Percentiles rank a stretch among this genome's conserved stretches.
Conservation (phyloP, 2,329 filamentous ascomycete genomes). For the Colletotrichum phormii region DNA sequence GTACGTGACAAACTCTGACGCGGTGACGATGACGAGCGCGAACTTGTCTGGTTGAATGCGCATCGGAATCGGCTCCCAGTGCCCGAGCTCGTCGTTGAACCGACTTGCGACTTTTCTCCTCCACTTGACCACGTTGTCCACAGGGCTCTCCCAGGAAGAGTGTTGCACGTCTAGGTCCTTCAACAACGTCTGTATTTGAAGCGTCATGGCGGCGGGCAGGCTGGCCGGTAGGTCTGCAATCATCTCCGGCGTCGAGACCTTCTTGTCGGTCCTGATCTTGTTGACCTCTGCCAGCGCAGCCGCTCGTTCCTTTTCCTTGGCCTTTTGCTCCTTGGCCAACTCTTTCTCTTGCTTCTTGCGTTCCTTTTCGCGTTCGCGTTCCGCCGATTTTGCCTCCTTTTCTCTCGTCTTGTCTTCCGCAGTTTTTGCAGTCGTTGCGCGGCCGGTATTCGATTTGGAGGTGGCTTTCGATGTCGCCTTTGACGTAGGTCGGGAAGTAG, state of each 20-base stretch:
- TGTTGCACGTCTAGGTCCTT: slow-evolving; percentile 61
- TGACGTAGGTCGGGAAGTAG: slow-evolving; percentile 11
- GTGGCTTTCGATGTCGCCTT: slow-evolving; percentile 9
- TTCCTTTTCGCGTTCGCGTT: slow-evolving; percentile 66
- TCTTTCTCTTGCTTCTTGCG: slow-evolving; percentile 68
- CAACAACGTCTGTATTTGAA: slow-evolving; percentile 63
- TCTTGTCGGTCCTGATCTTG: slow-evolving; percentile 79
- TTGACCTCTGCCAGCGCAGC: slow-evolving; percentile 79
- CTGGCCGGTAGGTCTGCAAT: slow-evolving; percentile 75
- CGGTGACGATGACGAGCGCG: slow-evolving; percentile 70
- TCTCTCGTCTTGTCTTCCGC: slow-evolving; percentile 53
- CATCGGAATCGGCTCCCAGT: slow-evolving; percentile 72
- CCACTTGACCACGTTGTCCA: slow-evolving; percentile 73
- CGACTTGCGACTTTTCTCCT: slow-evolving; percentile 72
- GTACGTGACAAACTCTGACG: slow-evolving; percentile 74
- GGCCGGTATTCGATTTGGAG: slow-evolving; percentile 27
- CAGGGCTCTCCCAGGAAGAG: slow-evolving; percentile 56
- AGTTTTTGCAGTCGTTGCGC: slow-evolving; percentile 43
- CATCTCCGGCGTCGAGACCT: slow-evolving; percentile 80
- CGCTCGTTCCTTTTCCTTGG: slow-evolving; percentile 71
- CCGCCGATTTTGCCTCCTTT: slow-evolving; percentile 57
- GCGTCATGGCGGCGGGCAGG: slow-evolving; percentile 59
- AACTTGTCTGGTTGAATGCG: slow-evolving; percentile 69
- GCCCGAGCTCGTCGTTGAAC: slow-evolving; percentile 70
- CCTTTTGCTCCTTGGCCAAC: slow-evolving; percentile 70